A percentile compares a stretch with the other conserved stretches of the same genome.
phyloP scores from a whole-genome alignment of 1,284 basidiomycete genomes.

The Somion occarium region DNA sequence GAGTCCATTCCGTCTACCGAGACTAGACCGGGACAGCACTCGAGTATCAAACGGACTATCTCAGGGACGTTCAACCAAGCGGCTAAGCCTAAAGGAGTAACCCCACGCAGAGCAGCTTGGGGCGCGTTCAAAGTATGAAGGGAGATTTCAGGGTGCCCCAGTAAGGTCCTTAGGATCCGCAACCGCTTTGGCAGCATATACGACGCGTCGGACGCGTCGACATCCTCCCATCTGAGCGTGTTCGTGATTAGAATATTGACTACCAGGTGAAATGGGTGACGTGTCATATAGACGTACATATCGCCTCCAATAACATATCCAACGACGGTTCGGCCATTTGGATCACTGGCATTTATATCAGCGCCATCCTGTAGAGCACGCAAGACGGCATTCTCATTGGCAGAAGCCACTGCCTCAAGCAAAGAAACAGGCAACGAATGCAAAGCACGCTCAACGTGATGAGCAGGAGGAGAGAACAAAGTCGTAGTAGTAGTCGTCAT shows the following conservation, averaged over 20 bases:
- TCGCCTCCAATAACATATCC: constrained; percentile 67
- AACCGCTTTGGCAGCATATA: constrained; percentile 53
- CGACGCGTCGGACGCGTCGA: constrained; percentile 64
- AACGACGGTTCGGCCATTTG: constrained; percentile 52
- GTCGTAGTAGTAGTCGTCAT: neutral
- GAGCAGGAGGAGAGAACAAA: neutral
- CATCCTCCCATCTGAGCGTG: constrained; percentile 50
- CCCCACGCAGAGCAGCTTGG: constrained; percentile 57
- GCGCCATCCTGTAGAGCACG: constrained; percentile 54
- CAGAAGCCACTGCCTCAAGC: constrained; percentile 52
- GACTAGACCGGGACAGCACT: constrained; percentile 52
- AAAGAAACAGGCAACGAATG: constrained; percentile 36
- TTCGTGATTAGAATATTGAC: neutral
- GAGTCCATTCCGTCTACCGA: constrained; percentile 67
- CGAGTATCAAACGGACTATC: constrained; percentile 52
- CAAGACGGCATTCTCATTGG: constrained; percentile 47
- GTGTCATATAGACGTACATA: constrained; percentile 40
- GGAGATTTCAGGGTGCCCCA: constrained; percentile 50
- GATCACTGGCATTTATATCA: constrained; percentile 60
- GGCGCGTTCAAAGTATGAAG: constrained; percentile 67
- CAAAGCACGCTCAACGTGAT: constrained; percentile 9
- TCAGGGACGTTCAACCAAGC: constrained; percentile 64
- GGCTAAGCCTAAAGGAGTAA: constrained; percentile 70
- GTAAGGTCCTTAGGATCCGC: constrained; percentile 46
- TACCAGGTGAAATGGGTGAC: constrained; percentile 7